These are phyloP conservation scores for Cardamine occulta DNA, from an alignment of 345 rosid species.

Conservation along the genomic window DNA sequence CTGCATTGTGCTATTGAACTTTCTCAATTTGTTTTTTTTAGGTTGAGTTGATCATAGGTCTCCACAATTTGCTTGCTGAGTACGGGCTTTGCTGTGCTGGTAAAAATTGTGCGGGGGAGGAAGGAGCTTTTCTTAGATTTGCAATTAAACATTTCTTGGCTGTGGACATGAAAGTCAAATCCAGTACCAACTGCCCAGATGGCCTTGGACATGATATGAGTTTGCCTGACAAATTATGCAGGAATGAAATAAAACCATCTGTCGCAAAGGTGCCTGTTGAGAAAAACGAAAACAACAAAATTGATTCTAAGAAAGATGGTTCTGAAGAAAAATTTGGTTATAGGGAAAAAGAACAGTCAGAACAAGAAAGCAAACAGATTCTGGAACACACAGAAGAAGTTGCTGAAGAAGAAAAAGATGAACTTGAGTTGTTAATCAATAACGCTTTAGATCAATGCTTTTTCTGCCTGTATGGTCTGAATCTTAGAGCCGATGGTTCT, in stretches of 20 bases:
- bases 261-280: conserved; percentile 46
- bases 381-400: conserved; percentile 52
- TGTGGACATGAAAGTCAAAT: conserved; percentile 89
- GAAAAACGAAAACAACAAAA: conserved; percentile 45
- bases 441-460: conserved; percentile 95
- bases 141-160: conserved; percentile 92
- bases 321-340: conserved; percentile 45
- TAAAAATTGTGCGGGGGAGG: conserved; percentile 75
- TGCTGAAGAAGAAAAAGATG: conserved; percentile 80
- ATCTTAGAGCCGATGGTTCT: conserved; percentile 86
- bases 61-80: conserved; percentile 91
- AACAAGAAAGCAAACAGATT: conserved; percentile 45
- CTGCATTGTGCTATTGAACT: conserved; percentile 25
- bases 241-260: conserved; percentile 46
- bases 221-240: conserved; percentile 50
- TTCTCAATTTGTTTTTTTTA: conserved; percentile 36
- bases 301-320: conserved; percentile 47
- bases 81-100: conserved; percentile 93
- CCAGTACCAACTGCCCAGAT: conserved; percentile 52
- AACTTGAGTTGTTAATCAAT: conserved; percentile 81
- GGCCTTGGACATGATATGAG: conserved; percentile 50
- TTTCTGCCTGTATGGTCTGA: conserved; percentile 96
- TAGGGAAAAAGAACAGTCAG: conserved; percentile 44
- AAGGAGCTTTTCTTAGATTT: conserved; percentile 90
- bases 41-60: conserved; percentile 88